Base-by-base conservation (phyloP, 345 rosid species). In the Citrus trifoliata region DNA sequence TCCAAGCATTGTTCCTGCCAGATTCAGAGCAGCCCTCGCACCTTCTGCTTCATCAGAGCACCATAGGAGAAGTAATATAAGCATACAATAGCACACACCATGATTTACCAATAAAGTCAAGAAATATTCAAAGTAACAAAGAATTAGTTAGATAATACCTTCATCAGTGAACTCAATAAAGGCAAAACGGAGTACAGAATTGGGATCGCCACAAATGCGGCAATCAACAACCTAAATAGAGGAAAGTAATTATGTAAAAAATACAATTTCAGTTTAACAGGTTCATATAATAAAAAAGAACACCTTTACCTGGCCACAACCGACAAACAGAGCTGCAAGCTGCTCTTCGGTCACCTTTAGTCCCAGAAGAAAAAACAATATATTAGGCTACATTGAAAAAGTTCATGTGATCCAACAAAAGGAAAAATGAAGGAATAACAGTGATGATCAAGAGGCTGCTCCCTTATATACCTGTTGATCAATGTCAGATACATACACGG, bases 131-230 rank as follows among this genome's bases (percentile, higher is more conserved):
- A 8, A 13, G 9, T 46, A 18, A 73, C n/a, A 22, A 24, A 79
- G 32, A 25, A 58, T 46, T 10, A 27, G 21, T 48, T 67, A 10
- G n/a, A 51, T 24, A 27, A 28, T 84, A 95, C 98, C 98, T 88
- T 93, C 93, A 73, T 95, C 94, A 42, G 95, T 93, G 82, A 95
- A 95, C 91, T 95, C 98, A 33, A 95, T 85, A 77, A 95, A 95
- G 58, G 98, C 98, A 85, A 95, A 95, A 28, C 98, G 97, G 63
- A 95, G 97, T 4, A 95, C 93, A 53, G 98, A 95, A 77, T 93
- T 95, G 21, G 98, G 94, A 84, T 95, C 98, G 76, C 98, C 98
- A 71, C 98, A 95, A 55, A 95, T 95, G 48, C 98, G 98, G 71
- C 98, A 95, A 68, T 95, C 98, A 79, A 93, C 94, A 80, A 95